Conservation (phyloP, 306 rosid species). For the Cicer cuneatum region DNA sequence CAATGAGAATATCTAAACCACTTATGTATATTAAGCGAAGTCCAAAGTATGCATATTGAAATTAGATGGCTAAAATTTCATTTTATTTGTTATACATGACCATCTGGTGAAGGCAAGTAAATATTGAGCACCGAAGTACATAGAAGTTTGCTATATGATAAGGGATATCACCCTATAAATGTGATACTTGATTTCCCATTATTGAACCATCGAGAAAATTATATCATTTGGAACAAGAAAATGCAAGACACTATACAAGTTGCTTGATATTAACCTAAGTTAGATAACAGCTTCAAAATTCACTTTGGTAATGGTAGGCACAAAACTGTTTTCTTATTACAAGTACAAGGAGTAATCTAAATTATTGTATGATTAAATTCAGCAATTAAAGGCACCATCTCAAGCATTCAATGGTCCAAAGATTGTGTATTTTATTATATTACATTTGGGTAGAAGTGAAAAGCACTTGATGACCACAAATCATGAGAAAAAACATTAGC, state of each 20-base stretch:
- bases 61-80: constrained; percentile 29
- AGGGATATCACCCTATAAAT: not conserved
- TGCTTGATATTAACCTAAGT: not conserved
- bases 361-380: too few species aligned
- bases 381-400: too few species aligned
- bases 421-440: too few species aligned
- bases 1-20: constrained; percentile 25
- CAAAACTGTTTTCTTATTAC: not conserved
- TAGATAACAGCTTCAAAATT: not conserved
- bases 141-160: not conserved
- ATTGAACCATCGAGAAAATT: not conserved
- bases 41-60: not conserved
- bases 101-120: constrained; percentile 5
- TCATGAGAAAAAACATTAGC: too few species aligned
- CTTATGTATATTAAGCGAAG: constrained; percentile 3
- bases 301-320: not conserved
- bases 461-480: too few species aligned
- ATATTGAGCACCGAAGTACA: not conserved
- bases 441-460: too few species aligned
- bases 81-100: constrained; percentile 3
- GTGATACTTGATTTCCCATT: not conserved
- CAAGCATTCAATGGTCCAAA: too few species aligned
- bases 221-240: not conserved
- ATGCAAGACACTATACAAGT: not conserved
- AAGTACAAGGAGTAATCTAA: not conserved